Evolutionary conservation across 768 basidiomycete genomes (phyloP), one percentile per base, ranked within the genome.

Genomic region (Tylopilus rubrobrunneus): DNA sequence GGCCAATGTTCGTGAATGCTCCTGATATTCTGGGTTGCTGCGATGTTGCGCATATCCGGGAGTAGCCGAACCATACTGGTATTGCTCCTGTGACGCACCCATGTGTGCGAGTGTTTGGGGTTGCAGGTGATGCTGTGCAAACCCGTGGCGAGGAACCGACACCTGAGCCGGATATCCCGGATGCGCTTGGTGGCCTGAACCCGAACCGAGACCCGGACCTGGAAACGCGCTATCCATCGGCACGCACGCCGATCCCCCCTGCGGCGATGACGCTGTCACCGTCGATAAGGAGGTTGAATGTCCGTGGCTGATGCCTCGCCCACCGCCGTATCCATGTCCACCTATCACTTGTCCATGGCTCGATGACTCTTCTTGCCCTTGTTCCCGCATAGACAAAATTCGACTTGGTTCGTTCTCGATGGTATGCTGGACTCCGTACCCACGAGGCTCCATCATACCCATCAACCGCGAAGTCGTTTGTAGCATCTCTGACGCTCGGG

Each of bases 221-320:
- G 52, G 23, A 31, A 51, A 53, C n/a, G 8, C 9, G 23, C 39
- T 12, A 4, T 47, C 39, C 3, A 43, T 37, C 1, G 45, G 15
- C 9, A 21, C 11, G 21, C 27, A 34, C 1, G 48, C 45, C 7
- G 42, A 33, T 19, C 48, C 46, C 17, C 45, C 49, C 31, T 15
- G 62, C 28, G n/a, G 57, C 8, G 65, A 53, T 2, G 65, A 61
- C 7, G 42, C 61, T 6, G 60, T 59, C 5, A 69, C 54, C 27
- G 69, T 69, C 9, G 65, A 61, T 12, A 66, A 3, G 11, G 68
- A 69, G 23, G 58, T 29, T 4, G 67, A 69, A 25, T 62, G 55
- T 19, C 52, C 46, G 23, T 69, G 68, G 4, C 56, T 10, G 2
- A 39, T 0, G 2, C 48, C 46, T 10, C 36, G 58, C 17, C 33